Evolutionary conservation across 345 rosid genomes (phyloP).

Genomic region (Gossypium thurberi): DNA sequence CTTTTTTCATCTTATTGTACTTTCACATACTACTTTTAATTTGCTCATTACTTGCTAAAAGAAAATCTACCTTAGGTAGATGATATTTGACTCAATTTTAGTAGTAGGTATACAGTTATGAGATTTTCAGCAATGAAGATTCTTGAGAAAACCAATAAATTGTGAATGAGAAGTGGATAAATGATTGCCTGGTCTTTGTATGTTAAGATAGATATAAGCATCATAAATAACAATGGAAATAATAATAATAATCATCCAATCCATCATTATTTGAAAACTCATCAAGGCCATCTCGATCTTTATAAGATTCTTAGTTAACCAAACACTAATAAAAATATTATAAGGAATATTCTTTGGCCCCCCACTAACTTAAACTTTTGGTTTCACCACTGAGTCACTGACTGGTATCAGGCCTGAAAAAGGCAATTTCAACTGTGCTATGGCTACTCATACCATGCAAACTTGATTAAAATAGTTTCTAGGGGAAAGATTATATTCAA

Average conservation of each 20-base stretch:
- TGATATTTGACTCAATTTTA: background rate
- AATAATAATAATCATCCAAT: background rate
- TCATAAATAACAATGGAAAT: background rate
- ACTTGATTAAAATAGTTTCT: background rate
- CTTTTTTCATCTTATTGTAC: background rate
- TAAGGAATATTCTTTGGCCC: background rate
- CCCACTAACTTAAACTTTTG: background rate
- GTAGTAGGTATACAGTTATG: background rate
- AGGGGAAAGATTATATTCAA: background rate
- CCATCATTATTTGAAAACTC: background rate
- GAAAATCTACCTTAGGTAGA: background rate
- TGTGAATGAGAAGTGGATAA: background rate
- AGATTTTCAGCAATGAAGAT: background rate
- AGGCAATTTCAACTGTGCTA: slow-evolving; percentile 3
- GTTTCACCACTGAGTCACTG: background rate
- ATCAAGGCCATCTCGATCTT: background rate
- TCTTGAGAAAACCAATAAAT: background rate
- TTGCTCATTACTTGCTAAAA: background rate
- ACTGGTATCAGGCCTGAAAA: background rate
- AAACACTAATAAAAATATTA: background rate
- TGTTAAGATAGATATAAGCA: background rate
- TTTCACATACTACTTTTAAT: background rate
- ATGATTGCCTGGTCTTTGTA: background rate
- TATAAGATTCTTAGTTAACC: background rate
- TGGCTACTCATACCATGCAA: background rate